These are phyloP conservation scores for Geoglossum glabrum DNA, from an alignment of 495 filamentous ascomycete species.

Conservation along the genomic window DNA sequence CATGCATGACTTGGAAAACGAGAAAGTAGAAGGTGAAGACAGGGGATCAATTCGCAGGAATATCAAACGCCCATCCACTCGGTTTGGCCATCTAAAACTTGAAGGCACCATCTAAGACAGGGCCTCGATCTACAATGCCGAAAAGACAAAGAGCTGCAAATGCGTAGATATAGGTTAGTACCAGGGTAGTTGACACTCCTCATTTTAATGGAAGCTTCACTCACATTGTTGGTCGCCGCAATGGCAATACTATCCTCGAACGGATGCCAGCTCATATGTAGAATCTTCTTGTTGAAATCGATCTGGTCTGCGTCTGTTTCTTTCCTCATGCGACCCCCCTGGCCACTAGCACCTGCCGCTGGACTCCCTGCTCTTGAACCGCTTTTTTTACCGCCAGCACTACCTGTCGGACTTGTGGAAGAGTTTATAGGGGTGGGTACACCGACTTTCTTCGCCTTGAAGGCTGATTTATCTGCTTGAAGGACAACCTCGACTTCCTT, in stretches of 20 bases:
- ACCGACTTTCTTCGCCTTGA: slow-evolving; percentile 99
- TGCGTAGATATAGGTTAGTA: not conserved
- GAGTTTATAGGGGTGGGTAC: slow-evolving; percentile 92
- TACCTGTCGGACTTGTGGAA: slow-evolving; percentile 44
- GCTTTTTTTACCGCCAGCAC: slow-evolving; percentile 57
- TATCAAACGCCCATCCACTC: not conserved
- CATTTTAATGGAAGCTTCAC: slow-evolving; percentile 15
- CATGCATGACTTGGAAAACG: not conserved
- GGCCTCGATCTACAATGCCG: slow-evolving; percentile 48
- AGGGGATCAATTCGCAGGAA: not conserved
- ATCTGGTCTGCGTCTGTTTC: slow-evolving; percentile 99
- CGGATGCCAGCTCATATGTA: slow-evolving; percentile 99
- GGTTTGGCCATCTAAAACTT: not conserved
- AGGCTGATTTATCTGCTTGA: slow-evolving; percentile 95
- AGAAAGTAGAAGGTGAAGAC: not conserved
- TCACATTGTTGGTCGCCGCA: slow-evolving; percentile 97
- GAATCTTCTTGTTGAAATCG: slow-evolving; percentile 99
- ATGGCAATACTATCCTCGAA: slow-evolving; percentile 99
- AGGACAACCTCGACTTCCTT: slow-evolving; percentile 94
- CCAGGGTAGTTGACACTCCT: not conserved
- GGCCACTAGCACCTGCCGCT: slow-evolving; percentile 49
- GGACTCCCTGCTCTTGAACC: slow-evolving; percentile 71
- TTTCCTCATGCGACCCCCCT: slow-evolving; percentile 89
- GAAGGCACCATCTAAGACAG: not conserved
- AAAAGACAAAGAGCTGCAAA: slow-evolving; percentile 88